These are phyloP conservation scores for Pseudophaeomoniella oleicola DNA, from an alignment of 2,329 filamentous ascomycete genomes.

Conservation along the genomic window DNA sequence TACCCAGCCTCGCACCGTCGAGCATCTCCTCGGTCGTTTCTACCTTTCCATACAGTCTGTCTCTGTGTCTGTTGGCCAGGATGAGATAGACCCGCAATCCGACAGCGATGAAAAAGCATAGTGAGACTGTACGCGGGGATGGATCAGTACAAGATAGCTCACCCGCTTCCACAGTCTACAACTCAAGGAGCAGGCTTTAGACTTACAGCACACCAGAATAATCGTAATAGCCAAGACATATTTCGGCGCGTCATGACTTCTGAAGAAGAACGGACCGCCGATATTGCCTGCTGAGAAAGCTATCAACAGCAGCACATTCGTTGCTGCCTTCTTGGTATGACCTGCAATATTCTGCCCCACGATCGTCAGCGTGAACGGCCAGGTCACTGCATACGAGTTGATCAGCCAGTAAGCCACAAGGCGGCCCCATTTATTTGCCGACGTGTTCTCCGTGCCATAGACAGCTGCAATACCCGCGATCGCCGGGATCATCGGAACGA, in stretches of 20 bases:
- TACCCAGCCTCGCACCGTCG: conserved; percentile 20
- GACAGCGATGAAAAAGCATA: conserved; percentile 24
- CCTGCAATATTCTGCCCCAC: conserved; percentile 22
- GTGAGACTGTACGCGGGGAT: conserved; percentile 18
- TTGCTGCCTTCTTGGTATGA: conserved; percentile 30
- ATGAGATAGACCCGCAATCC: conserved; percentile 25
- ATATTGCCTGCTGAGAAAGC: conserved; percentile 27
- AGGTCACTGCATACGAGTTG: conserved; percentile 21
- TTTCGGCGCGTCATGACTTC: conserved; percentile 17
- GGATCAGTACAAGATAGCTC: too few species aligned
- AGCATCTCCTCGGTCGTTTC: conserved; percentile 15
- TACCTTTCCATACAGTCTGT: conserved; percentile 14
- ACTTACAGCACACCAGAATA: conserved; percentile 17
- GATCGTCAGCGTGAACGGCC: conserved; percentile 25
- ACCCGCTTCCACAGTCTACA: too few species aligned
- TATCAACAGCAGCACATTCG: conserved; percentile 26
- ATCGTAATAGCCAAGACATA: conserved; percentile 16
- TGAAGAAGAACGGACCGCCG: conserved; percentile 28
- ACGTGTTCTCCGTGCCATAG: conserved; percentile 20
- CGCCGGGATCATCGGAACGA: conserved; percentile 19
- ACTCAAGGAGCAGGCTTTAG: too few species aligned
- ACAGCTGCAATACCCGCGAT: conserved; percentile 23
- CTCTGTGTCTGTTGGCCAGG: conserved; percentile 24
- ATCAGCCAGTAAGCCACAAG: conserved; percentile 23
- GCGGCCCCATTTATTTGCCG: conserved; percentile 23